Conservation (phyloP, 2,329 filamentous ascomycete species). For the Fusarium buharicum region DNA sequence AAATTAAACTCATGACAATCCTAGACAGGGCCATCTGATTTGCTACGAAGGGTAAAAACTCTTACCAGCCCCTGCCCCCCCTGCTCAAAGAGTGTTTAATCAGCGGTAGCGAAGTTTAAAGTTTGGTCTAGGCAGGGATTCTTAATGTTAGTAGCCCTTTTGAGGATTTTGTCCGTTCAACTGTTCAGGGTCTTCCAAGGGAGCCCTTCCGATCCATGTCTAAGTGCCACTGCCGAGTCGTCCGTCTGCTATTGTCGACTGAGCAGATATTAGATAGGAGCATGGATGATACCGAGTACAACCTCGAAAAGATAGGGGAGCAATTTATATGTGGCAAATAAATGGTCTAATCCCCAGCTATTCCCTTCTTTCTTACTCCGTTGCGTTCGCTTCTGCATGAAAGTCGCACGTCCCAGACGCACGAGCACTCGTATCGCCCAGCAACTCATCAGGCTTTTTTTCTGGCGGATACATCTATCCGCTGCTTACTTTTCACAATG, state of each 20-base stretch:
- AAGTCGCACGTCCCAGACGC: background rate
- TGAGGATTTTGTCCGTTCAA: constrained; percentile 1
- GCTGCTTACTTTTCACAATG: constrained; percentile 9
- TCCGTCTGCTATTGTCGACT: too few species aligned
- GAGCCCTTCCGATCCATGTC: background rate
- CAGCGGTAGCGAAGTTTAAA: constrained; percentile 3
- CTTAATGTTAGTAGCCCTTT: background rate
- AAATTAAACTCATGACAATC: too few species aligned
- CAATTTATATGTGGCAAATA: background rate
- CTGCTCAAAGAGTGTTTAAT: background rate
- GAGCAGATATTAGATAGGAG: too few species aligned
- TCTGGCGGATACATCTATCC: background rate
- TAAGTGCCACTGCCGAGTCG: too few species aligned
- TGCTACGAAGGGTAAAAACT: background rate
- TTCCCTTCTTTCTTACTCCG: background rate
- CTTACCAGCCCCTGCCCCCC: background rate
- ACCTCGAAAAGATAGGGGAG: background rate
- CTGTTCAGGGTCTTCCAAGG: background rate
- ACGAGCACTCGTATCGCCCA: background rate
- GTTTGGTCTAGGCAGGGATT: background rate
- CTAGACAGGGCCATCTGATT: background rate
- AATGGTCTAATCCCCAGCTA: background rate
- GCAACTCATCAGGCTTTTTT: too few species aligned
- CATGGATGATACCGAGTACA: background rate
- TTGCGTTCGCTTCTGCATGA: background rate